Base-by-base conservation (phyloP, 352 stramenopile species). In the Pythium rhizo-oryzae region DNA sequence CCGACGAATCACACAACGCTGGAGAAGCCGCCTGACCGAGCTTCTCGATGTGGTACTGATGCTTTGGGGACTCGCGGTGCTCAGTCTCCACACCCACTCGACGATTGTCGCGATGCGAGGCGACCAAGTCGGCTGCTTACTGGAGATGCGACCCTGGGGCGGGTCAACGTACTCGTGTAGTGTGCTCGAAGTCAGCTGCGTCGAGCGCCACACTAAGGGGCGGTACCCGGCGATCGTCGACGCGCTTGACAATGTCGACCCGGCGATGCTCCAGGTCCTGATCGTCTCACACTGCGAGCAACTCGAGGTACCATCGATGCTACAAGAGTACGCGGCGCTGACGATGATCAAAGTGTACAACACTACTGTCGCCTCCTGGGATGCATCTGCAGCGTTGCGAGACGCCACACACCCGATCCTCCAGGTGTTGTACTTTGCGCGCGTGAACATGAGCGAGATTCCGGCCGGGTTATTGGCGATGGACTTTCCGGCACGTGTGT, bases 261-360 rank as follows among this genome's bases (percentile, higher is more conserved):
- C 35, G 1, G 6, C 15, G 9, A 33, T 37, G 0, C 8, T 74
- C 9, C 47, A 65, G 13, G 30, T 52, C 19, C 39, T 74, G 23
- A 62, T 71, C 21, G 1, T 75, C 23, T 61, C 63, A 2, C 47
- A 75, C 35, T 75, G 69, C 25, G 12, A 50, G 16, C 16, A 9
- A 9, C 43, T 75, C 12, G 69, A 69, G 18, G 33, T 75, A 8
- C 63, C 69, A 6, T 33, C 69, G 23, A 8, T 15, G 1, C 24
- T 75, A n/a, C 49, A 62, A 21, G 12, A 25, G 3, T 65, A 64
- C 39, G 11, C 7, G 8, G 57, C 58, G 1, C 39, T 75, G 1
- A 2, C 47, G 1, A 54, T 30, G 18, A 33, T 75, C 24, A 61
- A 72, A 33, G 47, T 75, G 25, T 75, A 61, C 58, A 75, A 75